Evolutionary conservation across 2,329 filamentous ascomycete species (phyloP).

Genomic region (Hyphodiscus sp.): DNA sequence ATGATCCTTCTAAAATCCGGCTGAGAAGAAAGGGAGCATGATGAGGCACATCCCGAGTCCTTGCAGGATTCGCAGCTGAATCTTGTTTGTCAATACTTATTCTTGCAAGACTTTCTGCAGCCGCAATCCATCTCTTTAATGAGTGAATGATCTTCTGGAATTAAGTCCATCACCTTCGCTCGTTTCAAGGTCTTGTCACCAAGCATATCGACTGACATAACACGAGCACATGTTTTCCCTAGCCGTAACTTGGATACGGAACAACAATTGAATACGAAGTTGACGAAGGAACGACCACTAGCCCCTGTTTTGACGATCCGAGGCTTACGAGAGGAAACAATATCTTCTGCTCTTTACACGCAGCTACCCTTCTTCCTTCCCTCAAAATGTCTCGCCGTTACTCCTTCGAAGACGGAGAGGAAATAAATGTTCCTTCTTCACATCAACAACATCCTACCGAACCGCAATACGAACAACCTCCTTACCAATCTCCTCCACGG

Average conservation of each 20-base stretch:
- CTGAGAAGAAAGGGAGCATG: background rate
- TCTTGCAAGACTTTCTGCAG: background rate
- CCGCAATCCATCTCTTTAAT: background rate
- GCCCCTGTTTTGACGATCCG: background rate
- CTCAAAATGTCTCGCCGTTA: constrained; percentile 17
- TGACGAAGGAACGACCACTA: background rate
- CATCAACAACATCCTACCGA: background rate
- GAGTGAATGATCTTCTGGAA: background rate
- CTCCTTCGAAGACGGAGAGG: constrained; percentile 16
- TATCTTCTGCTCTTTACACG: background rate
- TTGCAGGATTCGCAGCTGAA: background rate
- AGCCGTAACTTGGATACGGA: background rate
- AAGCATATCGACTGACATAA: background rate
- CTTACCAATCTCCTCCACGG: constrained; percentile 11
- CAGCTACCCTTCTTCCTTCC: background rate
- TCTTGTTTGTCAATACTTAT: background rate
- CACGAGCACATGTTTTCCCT: background rate
- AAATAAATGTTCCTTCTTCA: constrained; percentile 1
- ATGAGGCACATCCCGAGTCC: background rate
- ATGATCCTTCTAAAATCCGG: background rate
- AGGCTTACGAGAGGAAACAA: background rate
- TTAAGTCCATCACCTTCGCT: background rate
- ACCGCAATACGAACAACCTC: background rate
- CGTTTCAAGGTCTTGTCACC: background rate
- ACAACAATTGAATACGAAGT: background rate